Conservation (phyloP, 108 stramenopile species). For the Cyclostephanos invisitatus region DNA sequence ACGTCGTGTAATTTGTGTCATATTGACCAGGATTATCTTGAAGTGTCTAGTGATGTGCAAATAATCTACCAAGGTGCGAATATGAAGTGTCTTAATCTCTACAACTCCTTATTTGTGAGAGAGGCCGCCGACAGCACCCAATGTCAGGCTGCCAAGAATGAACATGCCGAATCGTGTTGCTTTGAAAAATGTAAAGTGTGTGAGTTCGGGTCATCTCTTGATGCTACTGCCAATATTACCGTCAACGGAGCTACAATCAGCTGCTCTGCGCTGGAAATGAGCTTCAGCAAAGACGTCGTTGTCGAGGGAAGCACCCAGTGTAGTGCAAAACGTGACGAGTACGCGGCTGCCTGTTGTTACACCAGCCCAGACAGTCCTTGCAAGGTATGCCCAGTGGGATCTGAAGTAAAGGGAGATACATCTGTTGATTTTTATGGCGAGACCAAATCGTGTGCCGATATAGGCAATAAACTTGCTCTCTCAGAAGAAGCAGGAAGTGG, state of each 20-base stretch:
- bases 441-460: conserved; percentile 30
- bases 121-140: conserved; percentile 40
- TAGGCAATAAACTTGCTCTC: conserved; percentile 42
- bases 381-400: conserved; percentile 30
- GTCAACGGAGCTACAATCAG: conserved; percentile 27
- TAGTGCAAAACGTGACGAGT: conserved; percentile 18
- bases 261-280: conserved; percentile 38
- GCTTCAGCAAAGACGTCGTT: conserved; percentile 34
- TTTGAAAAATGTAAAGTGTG: conserved; percentile 49
- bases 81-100: conserved; percentile 33
- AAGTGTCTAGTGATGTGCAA: conserved; percentile 27
- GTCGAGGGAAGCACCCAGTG: conserved; percentile 38
- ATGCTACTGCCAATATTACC: conserved; percentile 32
- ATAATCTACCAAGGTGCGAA: conserved; percentile 29
- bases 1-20: conserved; percentile 50
- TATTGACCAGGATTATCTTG: conserved; percentile 35
- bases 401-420: conserved; percentile 28
- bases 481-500: conserved; percentile 43
- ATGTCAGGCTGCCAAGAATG: conserved; percentile 41
- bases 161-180: conserved; percentile 30
- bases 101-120: conserved; percentile 48
- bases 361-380: conserved; percentile 45
- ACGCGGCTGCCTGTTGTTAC: conserved; percentile 40
- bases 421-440: conserved; percentile 38
- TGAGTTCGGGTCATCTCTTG: conserved; percentile 37